Base-by-base conservation (phyloP, 179 eudicot genomes). In the Beta macrorhiza region DNA sequence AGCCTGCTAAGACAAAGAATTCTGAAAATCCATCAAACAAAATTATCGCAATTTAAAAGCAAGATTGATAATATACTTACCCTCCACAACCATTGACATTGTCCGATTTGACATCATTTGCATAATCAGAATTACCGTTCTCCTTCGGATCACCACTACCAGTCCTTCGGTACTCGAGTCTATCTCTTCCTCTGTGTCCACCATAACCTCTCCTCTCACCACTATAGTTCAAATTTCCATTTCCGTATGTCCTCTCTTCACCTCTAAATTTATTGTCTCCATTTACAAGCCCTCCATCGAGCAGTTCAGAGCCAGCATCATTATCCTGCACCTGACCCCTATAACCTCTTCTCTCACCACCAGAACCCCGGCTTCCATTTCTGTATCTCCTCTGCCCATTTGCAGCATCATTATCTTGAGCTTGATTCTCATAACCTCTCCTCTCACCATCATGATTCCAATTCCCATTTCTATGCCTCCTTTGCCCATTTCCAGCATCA, bases 141-240 rank as follows among this genome's bases (percentile, higher is more conserved):
- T 71, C 81, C 76, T 79, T 81, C 64, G 65, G 42, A 44, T 79
- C 82, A 55, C 58, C 77, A 59, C 47, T 59, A 51, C 59, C 65
- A 22, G 64, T 52, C 70, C 71, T 65, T 64, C 75, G 82, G 37
- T 52, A 29, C 51, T 79, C 83, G 25, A 52, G 80, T 16, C 78
- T 81, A 68, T 80, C 78, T 42, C 68, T 51, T 17, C 76, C 76
- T 15, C 76, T 45, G 57, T 52, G 42, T 7, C 69, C 61, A 72
- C 79, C 85, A 68, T 47, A 72, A 5, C 75, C 78, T 67, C 83
- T 62, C 70, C 74, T 80, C 69, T 67, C 87, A 71, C 68, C 76
- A 59, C 64, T 62, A 73, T 44, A 57, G 32, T 74, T 79, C 47
- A 78, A 19, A 49, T 78, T 63, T 69, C 57, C 67, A 10, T 75